Evolutionary conservation across 352 stramenopile genomes (phyloP).

Genomic region (Peronospora belbahrii): DNA sequence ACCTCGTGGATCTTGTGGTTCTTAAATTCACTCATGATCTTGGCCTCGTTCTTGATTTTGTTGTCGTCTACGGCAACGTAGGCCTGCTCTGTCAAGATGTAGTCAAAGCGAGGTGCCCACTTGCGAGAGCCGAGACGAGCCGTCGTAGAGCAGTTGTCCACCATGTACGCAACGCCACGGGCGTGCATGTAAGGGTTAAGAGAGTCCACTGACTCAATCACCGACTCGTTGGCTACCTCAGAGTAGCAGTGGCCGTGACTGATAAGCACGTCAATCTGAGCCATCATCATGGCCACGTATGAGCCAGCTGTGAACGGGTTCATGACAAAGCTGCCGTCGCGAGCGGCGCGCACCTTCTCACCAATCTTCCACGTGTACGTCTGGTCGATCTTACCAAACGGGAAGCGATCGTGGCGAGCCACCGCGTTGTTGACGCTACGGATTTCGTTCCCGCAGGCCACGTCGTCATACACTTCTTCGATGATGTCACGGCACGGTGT

Average conservation of each 20-base stretch:
- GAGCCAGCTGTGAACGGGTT: slow-evolving; percentile 96
- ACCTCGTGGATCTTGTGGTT: slow-evolving; percentile 96
- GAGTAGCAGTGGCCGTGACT: slow-evolving; percentile 95
- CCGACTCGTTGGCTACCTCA: slow-evolving; percentile 97
- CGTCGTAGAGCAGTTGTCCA: slow-evolving; percentile 99
- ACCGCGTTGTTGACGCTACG: slow-evolving; percentile 96
- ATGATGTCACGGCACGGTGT: slow-evolving; percentile 94
- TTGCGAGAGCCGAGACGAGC: slow-evolving; percentile 95
- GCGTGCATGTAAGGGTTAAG: slow-evolving; percentile 99
- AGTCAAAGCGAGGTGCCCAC: slow-evolving; percentile 97
- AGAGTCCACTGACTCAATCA: slow-evolving; percentile 97
- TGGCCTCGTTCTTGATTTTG: slow-evolving; percentile 68
- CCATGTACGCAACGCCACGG: slow-evolving; percentile 96
- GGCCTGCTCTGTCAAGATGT: slow-evolving; percentile 96
- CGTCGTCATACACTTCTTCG: slow-evolving; percentile 98
- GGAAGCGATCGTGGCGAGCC: slow-evolving; percentile 89
- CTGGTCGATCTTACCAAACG: slow-evolving; percentile 97
- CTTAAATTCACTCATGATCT: slow-evolving; percentile 92
- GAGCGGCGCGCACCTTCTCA: slow-evolving; percentile 91
- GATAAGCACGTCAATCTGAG: slow-evolving; percentile 95
- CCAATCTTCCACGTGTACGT: slow-evolving; percentile 96
- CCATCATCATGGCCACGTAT: slow-evolving; percentile 98
- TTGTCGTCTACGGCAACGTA: slow-evolving; percentile 94
- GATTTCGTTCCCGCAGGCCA: slow-evolving; percentile 96
- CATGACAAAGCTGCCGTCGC: slow-evolving; percentile 94